A percentile compares a stretch with the other conserved stretches of the same genome.
Evolutionary conservation across 2,329 filamentous ascomycete genomes (phyloP).

Genomic region (Colletotrichum simmondsii): DNA sequence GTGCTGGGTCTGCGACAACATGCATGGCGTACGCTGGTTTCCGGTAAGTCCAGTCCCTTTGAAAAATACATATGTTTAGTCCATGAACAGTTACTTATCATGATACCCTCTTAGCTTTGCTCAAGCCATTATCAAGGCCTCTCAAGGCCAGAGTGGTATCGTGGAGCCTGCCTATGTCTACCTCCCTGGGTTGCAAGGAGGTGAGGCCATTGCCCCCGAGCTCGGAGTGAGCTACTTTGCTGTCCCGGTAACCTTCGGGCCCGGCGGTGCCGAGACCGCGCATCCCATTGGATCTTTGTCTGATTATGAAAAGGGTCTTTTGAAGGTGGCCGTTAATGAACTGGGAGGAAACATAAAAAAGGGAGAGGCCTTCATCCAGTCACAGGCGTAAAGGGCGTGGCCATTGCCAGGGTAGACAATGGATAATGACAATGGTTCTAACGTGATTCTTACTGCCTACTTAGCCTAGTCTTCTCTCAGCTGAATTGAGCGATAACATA

Average conservation of each 20-base stretch:
- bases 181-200: constrained; percentile 77
- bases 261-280: background rate
- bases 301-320: background rate
- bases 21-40: constrained; percentile 80
- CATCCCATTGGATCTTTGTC: background rate
- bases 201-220: constrained; percentile 67
- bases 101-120: constrained; percentile 47
- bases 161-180: constrained; percentile 68
- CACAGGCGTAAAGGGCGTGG: background rate
- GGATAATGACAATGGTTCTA: background rate
- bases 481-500: background rate
- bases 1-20: constrained; percentile 82
- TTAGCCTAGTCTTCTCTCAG: background rate
- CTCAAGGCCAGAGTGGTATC: constrained; percentile 77
- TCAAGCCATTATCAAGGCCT: constrained; percentile 78
- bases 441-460: background rate
- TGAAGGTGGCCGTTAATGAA: constrained; percentile 3
- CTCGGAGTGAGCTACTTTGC: constrained; percentile 70
- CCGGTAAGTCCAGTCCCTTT: constrained; percentile 32
- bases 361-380: background rate
- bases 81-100: no score
- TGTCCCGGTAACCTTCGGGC: constrained; percentile 9
- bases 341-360: constrained; percentile 9
- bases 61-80: background rate
- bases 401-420: background rate